Evolutionary conservation across 345 rosid species (phyloP).

Genomic region (Murraya koenigii): DNA sequence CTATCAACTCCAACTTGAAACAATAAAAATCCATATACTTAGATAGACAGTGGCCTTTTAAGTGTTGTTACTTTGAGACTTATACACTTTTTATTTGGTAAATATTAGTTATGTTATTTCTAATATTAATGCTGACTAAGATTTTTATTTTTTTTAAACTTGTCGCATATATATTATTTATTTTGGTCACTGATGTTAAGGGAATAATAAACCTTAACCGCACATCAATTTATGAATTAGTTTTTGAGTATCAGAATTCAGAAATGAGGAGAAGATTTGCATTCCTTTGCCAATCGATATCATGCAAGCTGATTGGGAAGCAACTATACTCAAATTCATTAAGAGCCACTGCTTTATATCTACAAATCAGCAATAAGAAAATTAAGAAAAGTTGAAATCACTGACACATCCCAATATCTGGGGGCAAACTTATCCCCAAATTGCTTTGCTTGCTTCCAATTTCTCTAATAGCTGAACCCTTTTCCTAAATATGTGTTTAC

Average conservation of each 20-base stretch:
- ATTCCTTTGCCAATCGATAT: constrained; percentile 1
- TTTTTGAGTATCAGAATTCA: neutral
- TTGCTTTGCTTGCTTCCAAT: neutral
- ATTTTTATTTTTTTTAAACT: too few relatives aligned
- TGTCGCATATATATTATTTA: neutral
- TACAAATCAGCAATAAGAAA: neutral
- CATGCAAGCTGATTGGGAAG: constrained; percentile 43
- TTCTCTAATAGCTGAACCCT: too few relatives aligned
- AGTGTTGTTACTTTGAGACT: neutral
- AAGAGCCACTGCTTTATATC: neutral
- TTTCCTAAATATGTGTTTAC: too few relatives aligned
- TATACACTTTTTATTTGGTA: too few relatives aligned
- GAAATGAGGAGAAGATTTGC: neutral
- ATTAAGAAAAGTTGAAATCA: neutral
- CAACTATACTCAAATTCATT: constrained; percentile 21
- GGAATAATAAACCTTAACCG: too few relatives aligned
- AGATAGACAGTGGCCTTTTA: neutral
- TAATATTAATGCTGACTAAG: too few relatives aligned
- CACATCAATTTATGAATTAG: too few relatives aligned
- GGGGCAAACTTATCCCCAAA: neutral
- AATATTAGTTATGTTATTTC: too few relatives aligned
- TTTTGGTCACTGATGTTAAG: too few relatives aligned
- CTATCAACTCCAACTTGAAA: neutral
- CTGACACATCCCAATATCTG: constrained; percentile 1
- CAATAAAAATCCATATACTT: neutral